A percentile compares a stretch with the other conserved stretches of the same genome.
These are phyloP conservation scores for Boletus reticulatus DNA, from an alignment of 768 basidiomycete genomes.

Conservation along the genomic window DNA sequence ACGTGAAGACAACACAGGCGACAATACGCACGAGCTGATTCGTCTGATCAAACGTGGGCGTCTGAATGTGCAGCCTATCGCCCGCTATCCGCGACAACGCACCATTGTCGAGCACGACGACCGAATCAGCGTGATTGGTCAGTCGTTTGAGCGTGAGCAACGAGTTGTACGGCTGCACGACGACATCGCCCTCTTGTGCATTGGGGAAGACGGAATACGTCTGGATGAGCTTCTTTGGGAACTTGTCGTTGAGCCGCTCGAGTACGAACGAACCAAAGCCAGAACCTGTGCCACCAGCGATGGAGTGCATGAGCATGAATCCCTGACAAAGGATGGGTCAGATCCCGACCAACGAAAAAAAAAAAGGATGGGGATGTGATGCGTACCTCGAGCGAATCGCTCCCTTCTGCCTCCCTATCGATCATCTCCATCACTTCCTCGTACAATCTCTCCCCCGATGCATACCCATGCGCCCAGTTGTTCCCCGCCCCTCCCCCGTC, in stretches of 20 bases:
- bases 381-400: constrained; percentile 90
- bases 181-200: constrained; percentile 89
- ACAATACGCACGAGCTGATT: constrained; percentile 71
- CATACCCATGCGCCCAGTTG: constrained; percentile 97
- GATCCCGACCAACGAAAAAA: not conserved
- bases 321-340: constrained; percentile 51
- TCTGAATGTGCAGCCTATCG: constrained; percentile 86
- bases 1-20: too few species aligned
- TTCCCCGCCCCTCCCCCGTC: constrained; percentile 99
- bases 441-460: constrained; percentile 85
- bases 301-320: constrained; percentile 98
- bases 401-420: constrained; percentile 96
- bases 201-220: constrained; percentile 99
- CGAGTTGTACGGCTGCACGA: constrained; percentile 98
- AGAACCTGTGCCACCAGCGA: constrained; percentile 97
- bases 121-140: constrained; percentile 94
- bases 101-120: constrained; percentile 96
- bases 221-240: constrained; percentile 98
- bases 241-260: constrained; percentile 94
- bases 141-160: constrained; percentile 89
- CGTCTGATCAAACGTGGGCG: constrained; percentile 86
- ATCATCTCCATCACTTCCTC: constrained; percentile 99
- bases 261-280: constrained; percentile 98
- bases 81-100: constrained; percentile 91
- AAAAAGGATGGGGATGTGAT: not conserved